Base-by-base conservation (phyloP, 2,329 filamentous ascomycete genomes). In the Nigrospora oryzae region DNA sequence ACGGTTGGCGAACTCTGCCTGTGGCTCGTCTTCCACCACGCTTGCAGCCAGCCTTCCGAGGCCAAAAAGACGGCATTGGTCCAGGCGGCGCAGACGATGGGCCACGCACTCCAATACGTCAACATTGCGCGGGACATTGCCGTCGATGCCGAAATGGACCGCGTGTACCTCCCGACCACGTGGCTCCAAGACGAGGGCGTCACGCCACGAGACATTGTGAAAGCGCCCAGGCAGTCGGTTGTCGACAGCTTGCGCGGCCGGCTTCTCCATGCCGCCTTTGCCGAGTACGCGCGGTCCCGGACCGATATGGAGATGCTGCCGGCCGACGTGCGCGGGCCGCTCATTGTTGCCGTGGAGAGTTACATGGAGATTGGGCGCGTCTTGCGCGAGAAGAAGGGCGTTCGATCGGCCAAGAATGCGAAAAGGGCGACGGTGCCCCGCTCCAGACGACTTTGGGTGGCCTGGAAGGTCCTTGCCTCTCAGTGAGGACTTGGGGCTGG, bases 121-220 rank as follows among this genome's bases (percentile, higher is more conserved):
- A 89, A 89, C 55, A 87, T 89, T 49, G 81, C 83, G 3, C 79
- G 85, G 17, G 85, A 89, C 54, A 80, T 89, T n/a, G 61, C 66
- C 4, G 77, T 79, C 3, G 85, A 89, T 53, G 81, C 84, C 0
- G 63, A 66, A 13, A 77, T 85, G 33, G 71, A 71, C 2, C 74
- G 85, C 7, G 83, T 86, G 7, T 89, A 89, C 56, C 63, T 89
- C 5, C 85, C 85, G 0, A 67, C 68, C 0, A 63, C 64, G 0
- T 89, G 84, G 84, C 65, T 89, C 2, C 66, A 71, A 35, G 74
- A 79, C 43, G 71, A 73, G 43, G 73, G 70, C 1, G 53, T 85
- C 17, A 71, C 67, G 0, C 71, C 77, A 0, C 61, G 71, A 38
- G 66, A 74, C n/a, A 70, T 84, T 4, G 56, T 86, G 0, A 63